phyloP scores from a whole-genome alignment of 2,329 filamentous ascomycete species.

The Fusarium multiceps region DNA sequence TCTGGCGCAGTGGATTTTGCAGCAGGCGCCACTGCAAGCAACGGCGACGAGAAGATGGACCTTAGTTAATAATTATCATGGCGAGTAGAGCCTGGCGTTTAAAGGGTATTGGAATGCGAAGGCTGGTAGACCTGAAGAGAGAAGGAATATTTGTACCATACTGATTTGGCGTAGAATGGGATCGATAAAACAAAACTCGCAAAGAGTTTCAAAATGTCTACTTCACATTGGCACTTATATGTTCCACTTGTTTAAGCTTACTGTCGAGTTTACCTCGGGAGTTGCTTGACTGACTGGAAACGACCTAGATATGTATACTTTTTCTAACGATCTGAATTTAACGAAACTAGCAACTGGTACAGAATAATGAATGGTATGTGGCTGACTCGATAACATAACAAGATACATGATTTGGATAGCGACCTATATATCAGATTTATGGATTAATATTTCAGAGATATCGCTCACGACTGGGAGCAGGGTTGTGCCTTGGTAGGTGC shows the following conservation, averaged over 20 bases:
- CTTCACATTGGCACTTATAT: constrained; percentile 15
- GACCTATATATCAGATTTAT: background rate
- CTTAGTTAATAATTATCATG: constrained; percentile 53
- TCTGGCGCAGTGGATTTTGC: constrained; percentile 81
- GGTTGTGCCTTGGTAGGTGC: constrained; percentile 39
- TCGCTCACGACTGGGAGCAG: constrained; percentile 20
- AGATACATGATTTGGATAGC: background rate
- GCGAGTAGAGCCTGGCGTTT: constrained; percentile 49
- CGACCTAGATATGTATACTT: background rate
- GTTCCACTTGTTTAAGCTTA: background rate
- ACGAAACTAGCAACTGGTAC: background rate
- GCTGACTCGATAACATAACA: background rate
- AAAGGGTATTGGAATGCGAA: constrained; percentile 38
- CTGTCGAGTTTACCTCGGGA: background rate
- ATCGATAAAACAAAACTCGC: constrained; percentile 26
- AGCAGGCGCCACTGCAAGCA: constrained; percentile 45
- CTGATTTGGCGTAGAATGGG: constrained; percentile 45
- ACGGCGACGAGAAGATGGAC: constrained; percentile 61
- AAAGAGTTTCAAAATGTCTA: constrained; percentile 26
- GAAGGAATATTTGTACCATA: constrained; percentile 47
- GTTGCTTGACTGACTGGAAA: background rate
- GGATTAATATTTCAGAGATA: background rate
- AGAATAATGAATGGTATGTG: background rate
- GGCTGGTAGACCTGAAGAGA: constrained; percentile 27
- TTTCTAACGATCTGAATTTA: background rate